Base-by-base conservation (phyloP, 2,329 filamentous ascomycete species). In the Bipolaris cookei region DNA sequence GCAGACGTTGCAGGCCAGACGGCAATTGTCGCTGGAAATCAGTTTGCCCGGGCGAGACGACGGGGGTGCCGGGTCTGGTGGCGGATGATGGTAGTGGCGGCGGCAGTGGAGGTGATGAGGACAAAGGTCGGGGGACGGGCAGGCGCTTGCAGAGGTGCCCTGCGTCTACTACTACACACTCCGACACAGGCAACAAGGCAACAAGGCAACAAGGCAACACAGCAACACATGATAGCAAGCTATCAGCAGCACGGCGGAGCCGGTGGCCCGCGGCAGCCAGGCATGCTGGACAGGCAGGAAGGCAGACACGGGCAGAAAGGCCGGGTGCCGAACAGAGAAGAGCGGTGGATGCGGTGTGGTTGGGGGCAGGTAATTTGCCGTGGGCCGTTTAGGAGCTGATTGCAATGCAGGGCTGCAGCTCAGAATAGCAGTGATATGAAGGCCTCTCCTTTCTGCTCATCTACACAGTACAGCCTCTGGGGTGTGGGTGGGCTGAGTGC, bases 391-490 rank as follows among this genome's bases (percentile, higher is more conserved):
- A 35, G 37, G 52, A 32, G 45, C 16, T 18, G 21, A 21, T 34
- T 32, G 41, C 46, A 21, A 42, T 50, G 37, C 32, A 39, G 39
- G 37, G 34, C 23, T 18, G 34, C 41, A 42, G 25, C 38, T 21
- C 20, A 47, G 23, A 47, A 37, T 47, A 47, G 44, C 21, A 25
- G 32, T 14, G 18, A 37, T 18, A 41, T n/a, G 49, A 25, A 13
- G 23, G 49, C 39, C 38, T 28, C 21, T 42, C 39, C 50, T 20
- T 32, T 48, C 18, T 16, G 43, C 44, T 42, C 25, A 39, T 50
- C 49, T 42, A 45, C 28, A 30, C 28, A 30, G 10, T 30, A 10
- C 28, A 30, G 28, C 28, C 3, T 48, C 28, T 34, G 38, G 25
- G 25, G 48, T n/a, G 45, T 44, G 25, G n/a, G 16, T 28, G 21